Percentiles rank a stretch among this genome's conserved stretches.
phyloP scores from a whole-genome alignment of 495 filamentous ascomycete genomes.

The Daldinia concentrica region DNA sequence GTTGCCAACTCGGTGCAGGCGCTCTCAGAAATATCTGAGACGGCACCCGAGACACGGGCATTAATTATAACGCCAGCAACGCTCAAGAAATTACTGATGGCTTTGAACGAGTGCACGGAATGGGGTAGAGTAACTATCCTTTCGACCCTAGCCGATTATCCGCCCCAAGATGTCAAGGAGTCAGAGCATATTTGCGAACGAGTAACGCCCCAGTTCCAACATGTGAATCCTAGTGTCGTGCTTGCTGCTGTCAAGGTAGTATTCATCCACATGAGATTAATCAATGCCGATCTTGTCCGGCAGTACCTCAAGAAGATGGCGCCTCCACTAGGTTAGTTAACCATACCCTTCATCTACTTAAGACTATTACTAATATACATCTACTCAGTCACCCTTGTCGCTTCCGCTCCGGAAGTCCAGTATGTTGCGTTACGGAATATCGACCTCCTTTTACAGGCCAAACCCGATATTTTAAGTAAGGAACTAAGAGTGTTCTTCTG shows the following conservation, averaged over 20 bases:
- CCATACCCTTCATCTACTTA: neutral
- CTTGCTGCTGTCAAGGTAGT: slow-evolving; percentile 97
- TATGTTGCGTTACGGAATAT: slow-evolving; percentile 97
- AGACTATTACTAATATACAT: slow-evolving; percentile 35
- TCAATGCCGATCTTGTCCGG: slow-evolving; percentile 77
- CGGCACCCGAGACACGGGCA: slow-evolving; percentile 88
- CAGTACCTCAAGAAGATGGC: slow-evolving; percentile 98
- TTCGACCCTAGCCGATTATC: slow-evolving; percentile 87
- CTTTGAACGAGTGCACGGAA: slow-evolving; percentile 97
- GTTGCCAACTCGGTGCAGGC: slow-evolving; percentile 97
- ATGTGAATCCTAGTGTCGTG: slow-evolving; percentile 97
- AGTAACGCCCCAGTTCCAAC: slow-evolving; percentile 96
- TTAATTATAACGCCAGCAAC: slow-evolving; percentile 80
- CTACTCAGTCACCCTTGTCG: slow-evolving; percentile 86
- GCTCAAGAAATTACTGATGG: slow-evolving; percentile 95
- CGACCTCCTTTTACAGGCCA: slow-evolving; percentile 92
- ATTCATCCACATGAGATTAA: slow-evolving; percentile 92
- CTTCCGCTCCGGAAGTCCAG: slow-evolving; percentile 95
- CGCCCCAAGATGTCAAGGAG: slow-evolving; percentile 86
- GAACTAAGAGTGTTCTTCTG: slow-evolving; percentile 99
- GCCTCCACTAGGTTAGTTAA: slow-evolving; percentile 79
- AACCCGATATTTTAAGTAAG: slow-evolving; percentile 95
- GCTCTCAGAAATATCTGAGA: slow-evolving; percentile 87
- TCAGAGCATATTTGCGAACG: slow-evolving; percentile 98
- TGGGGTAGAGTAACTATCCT: slow-evolving; percentile 98